These are phyloP conservation scores for Kickxella alabastrina DNA, from an alignment of 192 early-diverging fungal species.

Conservation along the genomic window DNA sequence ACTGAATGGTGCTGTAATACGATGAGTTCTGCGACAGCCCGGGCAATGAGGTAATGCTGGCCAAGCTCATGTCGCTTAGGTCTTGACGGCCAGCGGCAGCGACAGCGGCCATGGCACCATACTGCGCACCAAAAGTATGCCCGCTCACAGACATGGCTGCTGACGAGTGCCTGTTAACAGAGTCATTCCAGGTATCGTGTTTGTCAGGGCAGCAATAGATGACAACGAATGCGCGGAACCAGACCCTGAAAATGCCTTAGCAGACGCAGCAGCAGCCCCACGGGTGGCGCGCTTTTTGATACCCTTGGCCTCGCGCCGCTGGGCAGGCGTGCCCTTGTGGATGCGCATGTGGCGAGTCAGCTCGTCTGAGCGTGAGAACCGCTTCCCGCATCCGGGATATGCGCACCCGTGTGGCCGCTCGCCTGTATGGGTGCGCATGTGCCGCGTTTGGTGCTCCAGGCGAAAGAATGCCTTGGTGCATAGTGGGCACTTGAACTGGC, in stretches of 20 bases:
- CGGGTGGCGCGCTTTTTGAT: conserved; percentile 39
- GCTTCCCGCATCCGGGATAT: conserved; percentile 71
- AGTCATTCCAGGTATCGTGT: conserved; percentile 8
- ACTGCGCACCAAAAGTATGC: no score
- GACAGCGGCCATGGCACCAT: conserved; percentile 16
- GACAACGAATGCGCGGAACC: conserved; percentile 1
- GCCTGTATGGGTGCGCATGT: conserved; percentile 81
- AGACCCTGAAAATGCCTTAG: neutral
- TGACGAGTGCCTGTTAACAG: conserved; percentile 4
- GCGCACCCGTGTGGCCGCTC: conserved; percentile 78
- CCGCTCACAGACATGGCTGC: no score
- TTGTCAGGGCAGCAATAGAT: conserved; percentile 3
- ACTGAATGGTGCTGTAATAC: conserved; percentile 38
- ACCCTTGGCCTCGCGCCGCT: conserved; percentile 33
- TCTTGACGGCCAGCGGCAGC: conserved; percentile 7
- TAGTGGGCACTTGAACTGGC: conserved; percentile 68
- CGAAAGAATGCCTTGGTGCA: conserved; percentile 72
- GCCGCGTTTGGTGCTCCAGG: conserved; percentile 74
- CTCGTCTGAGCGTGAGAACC: conserved; percentile 75
- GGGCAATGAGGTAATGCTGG: conserved; percentile 18
- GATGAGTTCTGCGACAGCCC: conserved; percentile 16
- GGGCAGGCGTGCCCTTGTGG: conserved; percentile 38
- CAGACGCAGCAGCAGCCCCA: conserved; percentile 4
- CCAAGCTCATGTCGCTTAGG: conserved; percentile 21
- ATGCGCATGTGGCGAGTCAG: conserved; percentile 67